phyloP scores from a whole-genome alignment of 148 eudicot species.

The Dysphania ambrosioides region DNA sequence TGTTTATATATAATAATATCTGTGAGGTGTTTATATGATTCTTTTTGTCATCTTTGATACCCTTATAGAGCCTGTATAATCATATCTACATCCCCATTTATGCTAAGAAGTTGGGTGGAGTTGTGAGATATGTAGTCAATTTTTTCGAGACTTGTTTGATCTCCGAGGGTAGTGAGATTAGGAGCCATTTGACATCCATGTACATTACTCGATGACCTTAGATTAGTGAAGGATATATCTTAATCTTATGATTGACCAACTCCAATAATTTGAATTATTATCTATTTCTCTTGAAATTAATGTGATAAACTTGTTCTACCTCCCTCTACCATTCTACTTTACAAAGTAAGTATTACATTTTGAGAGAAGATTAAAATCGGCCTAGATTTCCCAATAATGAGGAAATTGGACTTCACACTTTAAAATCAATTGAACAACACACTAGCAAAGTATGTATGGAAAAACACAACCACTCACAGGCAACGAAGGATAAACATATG shows the following conservation, averaged over 20 bases:
- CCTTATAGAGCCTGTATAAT: slow-evolving; percentile 22
- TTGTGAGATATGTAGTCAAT: slow-evolving; percentile 20
- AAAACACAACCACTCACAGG: too few relatives aligned
- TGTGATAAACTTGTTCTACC: too few relatives aligned
- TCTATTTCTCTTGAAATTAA: background rate
- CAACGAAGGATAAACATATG: too few relatives aligned
- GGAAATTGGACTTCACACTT: too few relatives aligned
- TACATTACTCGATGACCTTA: slow-evolving; percentile 25
- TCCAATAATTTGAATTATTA: background rate
- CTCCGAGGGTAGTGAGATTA: background rate
- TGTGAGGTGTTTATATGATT: slow-evolving; percentile 14
- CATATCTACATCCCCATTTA: slow-evolving; percentile 1
- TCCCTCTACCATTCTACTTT: too few relatives aligned
- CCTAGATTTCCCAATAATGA: too few relatives aligned
- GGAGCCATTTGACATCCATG: slow-evolving; percentile 21
- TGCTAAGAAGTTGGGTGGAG: slow-evolving; percentile 6
- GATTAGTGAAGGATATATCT: slow-evolving; percentile 10
- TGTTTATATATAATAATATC: slow-evolving; percentile 38
- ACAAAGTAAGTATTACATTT: too few relatives aligned
- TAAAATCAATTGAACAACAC: too few relatives aligned
- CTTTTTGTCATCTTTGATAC: slow-evolving; percentile 16
- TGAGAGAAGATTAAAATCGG: too few relatives aligned
- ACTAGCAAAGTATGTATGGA: too few relatives aligned
- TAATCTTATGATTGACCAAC: background rate
- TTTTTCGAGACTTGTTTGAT: slow-evolving; percentile 15